phyloP scores from a whole-genome alignment of 164 flowering plant species.

The Brasenia schreberi region DNA sequence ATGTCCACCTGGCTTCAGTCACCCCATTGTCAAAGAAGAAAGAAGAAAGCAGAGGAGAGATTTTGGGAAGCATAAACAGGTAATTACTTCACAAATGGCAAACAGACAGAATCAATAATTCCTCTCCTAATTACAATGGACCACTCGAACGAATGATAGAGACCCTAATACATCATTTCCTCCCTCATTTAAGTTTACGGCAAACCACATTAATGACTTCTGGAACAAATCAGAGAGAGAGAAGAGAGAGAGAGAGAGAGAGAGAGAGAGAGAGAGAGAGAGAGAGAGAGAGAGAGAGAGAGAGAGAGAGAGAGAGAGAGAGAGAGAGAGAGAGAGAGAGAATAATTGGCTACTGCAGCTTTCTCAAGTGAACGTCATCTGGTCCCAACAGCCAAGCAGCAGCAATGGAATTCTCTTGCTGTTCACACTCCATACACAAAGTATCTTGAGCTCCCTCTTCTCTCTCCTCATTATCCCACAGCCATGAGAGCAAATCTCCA shows the following conservation, averaged over 20 bases:
- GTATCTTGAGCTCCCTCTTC: background rate
- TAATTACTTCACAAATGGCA: too few species aligned
- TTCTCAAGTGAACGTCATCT: background rate
- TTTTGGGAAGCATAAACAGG: too few species aligned
- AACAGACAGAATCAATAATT: too few species aligned
- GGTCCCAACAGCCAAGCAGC: constrained; percentile 8
- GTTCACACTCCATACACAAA: background rate
- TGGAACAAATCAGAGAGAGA: background rate
- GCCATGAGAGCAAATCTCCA: constrained; percentile 21
- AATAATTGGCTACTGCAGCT: background rate
- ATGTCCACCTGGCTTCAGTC: too few species aligned
- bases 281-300: background rate
- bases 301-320: constrained; percentile 4
- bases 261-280: constrained; percentile 4
- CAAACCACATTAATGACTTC: too few species aligned
- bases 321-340: background rate
- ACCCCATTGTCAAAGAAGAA: too few species aligned
- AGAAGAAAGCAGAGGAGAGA: too few species aligned
- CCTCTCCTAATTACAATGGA: too few species aligned
- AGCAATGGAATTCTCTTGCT: constrained; percentile 1
- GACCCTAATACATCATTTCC: too few species aligned
- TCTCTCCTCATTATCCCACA: constrained; percentile 22
- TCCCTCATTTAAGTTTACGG: too few species aligned
- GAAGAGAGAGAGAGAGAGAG: background rate
- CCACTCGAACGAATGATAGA: too few species aligned